Evolutionary conservation across 2,329 filamentous ascomycete genomes (phyloP).

Genomic region (Pyrenophora tritici-repentis): DNA sequence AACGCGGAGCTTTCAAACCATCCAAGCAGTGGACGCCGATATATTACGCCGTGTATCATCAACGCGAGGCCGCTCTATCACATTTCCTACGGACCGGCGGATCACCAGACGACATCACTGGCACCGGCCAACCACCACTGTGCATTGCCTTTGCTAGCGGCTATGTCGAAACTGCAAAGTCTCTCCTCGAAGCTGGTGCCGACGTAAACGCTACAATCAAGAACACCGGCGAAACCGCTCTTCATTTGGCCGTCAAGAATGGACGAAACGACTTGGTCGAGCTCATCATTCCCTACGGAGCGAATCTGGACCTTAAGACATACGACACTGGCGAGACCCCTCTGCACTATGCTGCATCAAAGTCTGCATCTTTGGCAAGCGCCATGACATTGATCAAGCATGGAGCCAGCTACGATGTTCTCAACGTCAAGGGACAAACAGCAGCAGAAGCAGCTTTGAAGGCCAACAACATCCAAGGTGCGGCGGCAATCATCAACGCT

Average conservation of each 20-base stretch:
- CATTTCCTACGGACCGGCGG: conserved; percentile 38
- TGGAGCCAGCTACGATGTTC: conserved; percentile 34
- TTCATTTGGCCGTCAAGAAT: conserved; percentile 39
- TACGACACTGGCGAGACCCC: conserved; percentile 33
- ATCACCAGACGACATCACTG: conserved; percentile 31
- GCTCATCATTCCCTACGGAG: conserved; percentile 27
- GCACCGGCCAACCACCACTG: conserved; percentile 30
- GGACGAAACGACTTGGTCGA: conserved; percentile 33
- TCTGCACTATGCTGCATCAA: conserved; percentile 41
- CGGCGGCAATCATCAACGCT: conserved; percentile 40
- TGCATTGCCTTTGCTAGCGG: conserved; percentile 38
- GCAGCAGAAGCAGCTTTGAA: conserved; percentile 38
- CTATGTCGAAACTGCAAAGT: conserved; percentile 29
- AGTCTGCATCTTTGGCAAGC: conserved; percentile 25
- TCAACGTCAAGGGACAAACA: conserved; percentile 26
- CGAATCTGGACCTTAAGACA: conserved; percentile 31
- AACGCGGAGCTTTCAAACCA: conserved; percentile 18
- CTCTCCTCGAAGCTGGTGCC: conserved; percentile 37
- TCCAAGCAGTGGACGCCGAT: conserved; percentile 40
- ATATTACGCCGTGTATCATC: conserved; percentile 37
- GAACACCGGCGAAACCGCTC: conserved; percentile 33
- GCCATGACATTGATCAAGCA: conserved; percentile 33
- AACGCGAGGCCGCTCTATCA: conserved; percentile 39
- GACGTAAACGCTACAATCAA: conserved; percentile 27
- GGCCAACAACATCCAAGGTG: conserved; percentile 34